These are phyloP conservation scores for Lactarius pseudohatsudake DNA, from an alignment of 768 basidiomycete genomes.

Conservation along the genomic window DNA sequence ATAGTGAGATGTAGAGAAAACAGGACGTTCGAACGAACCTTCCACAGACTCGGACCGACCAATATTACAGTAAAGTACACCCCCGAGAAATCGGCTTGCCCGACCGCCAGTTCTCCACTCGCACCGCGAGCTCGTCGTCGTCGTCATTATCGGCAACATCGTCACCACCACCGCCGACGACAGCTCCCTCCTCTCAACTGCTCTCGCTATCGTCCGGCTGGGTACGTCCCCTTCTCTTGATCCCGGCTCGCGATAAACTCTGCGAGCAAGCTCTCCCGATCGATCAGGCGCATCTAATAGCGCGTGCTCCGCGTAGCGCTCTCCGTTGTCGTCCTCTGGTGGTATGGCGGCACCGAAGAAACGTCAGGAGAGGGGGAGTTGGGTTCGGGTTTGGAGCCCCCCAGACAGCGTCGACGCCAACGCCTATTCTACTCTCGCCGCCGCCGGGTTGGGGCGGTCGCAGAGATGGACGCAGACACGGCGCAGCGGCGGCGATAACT, in stretches of 20 bases:
- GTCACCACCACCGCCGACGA: background rate
- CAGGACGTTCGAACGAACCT: no score
- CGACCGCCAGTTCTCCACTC: slow-evolving; percentile 33
- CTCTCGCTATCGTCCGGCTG: slow-evolving; percentile 26
- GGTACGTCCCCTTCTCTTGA: slow-evolving; percentile 61
- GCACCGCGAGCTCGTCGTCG: slow-evolving; percentile 39
- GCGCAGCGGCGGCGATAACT: no score
- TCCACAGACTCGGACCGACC: no score
- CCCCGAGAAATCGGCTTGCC: slow-evolving; percentile 25
- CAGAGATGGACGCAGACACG: background rate
- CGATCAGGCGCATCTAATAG: slow-evolving; percentile 63
- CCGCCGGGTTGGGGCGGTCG: background rate
- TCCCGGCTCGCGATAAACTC: slow-evolving; percentile 55
- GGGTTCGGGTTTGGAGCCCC: no score
- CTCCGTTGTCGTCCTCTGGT: slow-evolving; percentile 41
- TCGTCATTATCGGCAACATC: slow-evolving; percentile 35
- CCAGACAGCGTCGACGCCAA: no score
- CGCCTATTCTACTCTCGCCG: background rate
- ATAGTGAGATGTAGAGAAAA: no score
- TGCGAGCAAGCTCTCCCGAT: slow-evolving; percentile 63
- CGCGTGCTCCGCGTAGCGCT: slow-evolving; percentile 35
- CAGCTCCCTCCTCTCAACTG: background rate
- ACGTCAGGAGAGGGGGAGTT: slow-evolving; percentile 10
- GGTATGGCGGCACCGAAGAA: slow-evolving; percentile 52
- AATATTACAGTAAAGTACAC: slow-evolving; percentile 30